Base-by-base conservation (phyloP, 257 asterid species). In the Gentiana dahurica region DNA sequence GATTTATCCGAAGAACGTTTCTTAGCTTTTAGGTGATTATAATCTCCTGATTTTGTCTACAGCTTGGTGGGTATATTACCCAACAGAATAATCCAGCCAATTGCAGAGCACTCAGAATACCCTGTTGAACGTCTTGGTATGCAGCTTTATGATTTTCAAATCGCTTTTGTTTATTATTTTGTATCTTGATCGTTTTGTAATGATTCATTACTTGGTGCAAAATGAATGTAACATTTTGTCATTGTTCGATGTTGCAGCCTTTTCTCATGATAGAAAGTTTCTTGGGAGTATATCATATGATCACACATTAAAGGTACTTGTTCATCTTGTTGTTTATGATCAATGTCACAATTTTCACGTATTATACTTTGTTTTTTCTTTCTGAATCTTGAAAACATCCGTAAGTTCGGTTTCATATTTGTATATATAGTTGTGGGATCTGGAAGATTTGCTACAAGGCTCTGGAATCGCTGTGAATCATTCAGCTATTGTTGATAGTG, bases 261-360 rank as follows among this genome's bases (percentile, higher is more conserved):
- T 85, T 73, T 91, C 96, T 60, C 83, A 85, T 69, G 98, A 87
- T 65, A 79, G 73, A 67, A 87, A 83, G 77, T 83, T 69, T 66
- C 95, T 91, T 67, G 95, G 98, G 50, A 91, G 96, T 73, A 79
- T 88, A 72, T 87, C 96, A 5, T 96, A 91, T 75, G 98, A 91
- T 69, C 71, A 79, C 38, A 76, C 72, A 48, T 65, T 87, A 49
- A 83, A 91, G 96, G 96, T 84, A 35, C 49, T 35, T 49, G 4
- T 59, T 24, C 54, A 63, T 64, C 51, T 60, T 39, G 49, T 13
- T 54, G 44, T 58, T 15, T 44, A n/a, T 33, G 13, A 46, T 50
- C 57, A 46, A 37, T 38, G 12, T 36, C 50, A 10, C 35, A 39
- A 0, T 44, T 10, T 55, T 24, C 34, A 12, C 47, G 51, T 39